Evolutionary conservation across 2,329 filamentous ascomycete genomes (phyloP).

Genomic region (Neodidymelliopsis sp.): DNA sequence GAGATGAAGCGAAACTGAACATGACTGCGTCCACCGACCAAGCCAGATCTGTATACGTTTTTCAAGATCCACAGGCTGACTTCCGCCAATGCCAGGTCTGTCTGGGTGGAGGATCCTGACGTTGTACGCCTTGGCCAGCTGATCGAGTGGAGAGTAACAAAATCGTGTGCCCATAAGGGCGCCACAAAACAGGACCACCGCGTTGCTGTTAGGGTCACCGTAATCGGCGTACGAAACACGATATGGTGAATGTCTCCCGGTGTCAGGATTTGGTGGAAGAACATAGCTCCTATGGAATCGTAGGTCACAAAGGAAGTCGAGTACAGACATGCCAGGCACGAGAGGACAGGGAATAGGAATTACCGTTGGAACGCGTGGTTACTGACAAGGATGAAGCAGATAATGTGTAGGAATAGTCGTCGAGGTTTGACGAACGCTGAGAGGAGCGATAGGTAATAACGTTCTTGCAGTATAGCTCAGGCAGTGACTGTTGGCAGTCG

Average conservation of each 20-base stretch:
- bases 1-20: background rate
- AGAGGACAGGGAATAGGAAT: background rate
- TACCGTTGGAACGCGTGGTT: background rate
- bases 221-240: slow-evolving; percentile 42
- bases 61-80: slow-evolving; percentile 31
- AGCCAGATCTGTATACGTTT: slow-evolving; percentile 39
- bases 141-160: slow-evolving; percentile 36
- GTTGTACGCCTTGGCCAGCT: slow-evolving; percentile 33
- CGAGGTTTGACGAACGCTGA: background rate
- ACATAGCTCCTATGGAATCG: slow-evolving; percentile 37
- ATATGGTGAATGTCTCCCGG: slow-evolving; percentile 25
- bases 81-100: slow-evolving; percentile 40
- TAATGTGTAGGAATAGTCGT: background rate
- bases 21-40: slow-evolving; percentile 19
- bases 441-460: background rate
- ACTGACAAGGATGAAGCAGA: background rate
- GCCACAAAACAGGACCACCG: slow-evolving; percentile 42
- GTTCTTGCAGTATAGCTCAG: background rate
- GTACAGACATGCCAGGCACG: slow-evolving; percentile 21
- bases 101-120: slow-evolving; percentile 43
- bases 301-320: slow-evolving; percentile 41
- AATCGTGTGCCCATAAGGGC: slow-evolving; percentile 37
- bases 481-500: background rate
- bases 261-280: slow-evolving; percentile 32
- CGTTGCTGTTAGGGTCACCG: slow-evolving; percentile 36